Base-by-base conservation (phyloP, 2,329 filamentous ascomycete genomes). In the Samsoniella hepiali region DNA sequence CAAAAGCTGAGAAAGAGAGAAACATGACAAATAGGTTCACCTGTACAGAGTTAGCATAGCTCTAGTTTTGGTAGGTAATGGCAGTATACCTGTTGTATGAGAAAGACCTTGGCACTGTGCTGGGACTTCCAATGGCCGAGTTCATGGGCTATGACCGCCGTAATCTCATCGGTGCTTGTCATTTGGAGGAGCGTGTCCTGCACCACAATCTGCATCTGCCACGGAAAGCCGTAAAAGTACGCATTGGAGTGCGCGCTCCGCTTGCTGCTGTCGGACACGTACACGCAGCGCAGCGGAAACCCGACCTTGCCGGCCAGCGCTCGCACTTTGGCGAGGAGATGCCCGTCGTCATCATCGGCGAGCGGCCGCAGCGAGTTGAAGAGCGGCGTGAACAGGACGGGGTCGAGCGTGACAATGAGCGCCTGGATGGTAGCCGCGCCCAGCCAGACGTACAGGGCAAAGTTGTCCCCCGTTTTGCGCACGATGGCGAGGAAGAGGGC, bases 161-260 rank as follows among this genome's bases (percentile, higher is more conserved):
- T 3, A 8, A 40, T 40, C 50, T 54, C 50, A 27, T 54, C 34
- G 9, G 32, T 27, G n/a, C 50, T 54, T 11, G 32, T 32, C 17
- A 38, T 54, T 9, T 54, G 32, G 1, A 54, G 31, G 34, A 54
- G 50, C 32, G 50, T 54, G 50, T 54, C 50, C 32, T 54, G 32
- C 17, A 54, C 34, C 51, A 54, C 51, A 9, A 54, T 13, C 51
- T 54, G 51, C 51, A 54, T 54, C 51, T 54, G 51, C 51, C 51
- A 54, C 7, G 51, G 51, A 10, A 54, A 38, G 8, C 51, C 51
- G n/a, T 54, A 54, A 3, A 54, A 38, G 51, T 54, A 54, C 8
- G 51, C 51, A 38, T 54, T 54, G 32, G 51, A 54, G 51, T 54
- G 51, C 10, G 51, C 51, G 51, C 51, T 40, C 31, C 51, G 51